Evolutionary conservation across 176 grass and related monocot species (phyloP).

Genomic region (Hordeum vulgare): MorexV3_pseudomolecules_assembly NC_058521.1:494147692-494148191

Average conservation of each 20-base stretch:
- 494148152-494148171: neutral
- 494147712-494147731: neutral
- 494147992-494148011: neutral
- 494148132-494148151: slow-evolving; percentile 8
- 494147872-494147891: neutral
- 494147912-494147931: neutral
- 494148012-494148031: neutral
- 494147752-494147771: neutral
- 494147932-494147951: neutral
- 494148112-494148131: neutral
- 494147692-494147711: neutral
- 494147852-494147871: neutral
- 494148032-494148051: neutral
- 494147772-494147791: slow-evolving; percentile 7
- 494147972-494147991: neutral
- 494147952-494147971: neutral
- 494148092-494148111: neutral
- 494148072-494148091: neutral
- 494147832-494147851: neutral
- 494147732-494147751: neutral
- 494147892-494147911: neutral
- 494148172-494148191: slow-evolving; percentile 3
- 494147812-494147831: neutral
- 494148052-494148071: neutral
- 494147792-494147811: neutral